A percentile compares a stretch with the other conserved stretches of the same genome.
Conservation (phyloP, 2,329 filamentous ascomycete genomes). For the Colletotrichum acutatum region DNA sequence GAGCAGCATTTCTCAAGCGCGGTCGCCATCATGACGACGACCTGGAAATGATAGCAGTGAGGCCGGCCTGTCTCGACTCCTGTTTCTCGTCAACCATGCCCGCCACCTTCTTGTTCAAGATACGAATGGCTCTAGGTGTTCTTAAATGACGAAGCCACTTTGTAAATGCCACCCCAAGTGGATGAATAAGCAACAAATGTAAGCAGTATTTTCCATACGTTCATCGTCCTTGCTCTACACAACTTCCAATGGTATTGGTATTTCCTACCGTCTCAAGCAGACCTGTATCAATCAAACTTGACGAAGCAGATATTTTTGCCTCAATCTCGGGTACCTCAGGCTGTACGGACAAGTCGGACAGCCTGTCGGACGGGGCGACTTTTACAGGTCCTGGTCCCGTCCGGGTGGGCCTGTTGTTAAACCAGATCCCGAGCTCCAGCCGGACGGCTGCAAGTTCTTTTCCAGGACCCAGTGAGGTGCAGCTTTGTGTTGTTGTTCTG, state of each 20-base stretch:
- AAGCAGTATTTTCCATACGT: neutral
- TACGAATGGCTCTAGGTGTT: neutral
- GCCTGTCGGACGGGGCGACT: conserved; percentile 30
- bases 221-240: neutral
- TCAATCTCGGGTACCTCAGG: neutral
- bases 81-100: neutral
- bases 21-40: neutral
- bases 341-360: conserved; percentile 32
- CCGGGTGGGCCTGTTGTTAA: conserved; percentile 23
- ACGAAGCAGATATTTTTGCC: conserved; percentile 17
- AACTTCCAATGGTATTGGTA: no score
- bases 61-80: conserved; percentile 6
- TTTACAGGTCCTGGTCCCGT: conserved; percentile 30
- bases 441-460: conserved; percentile 20
- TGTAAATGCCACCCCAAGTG: neutral
- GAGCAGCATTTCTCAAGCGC: neutral
- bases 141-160: neutral
- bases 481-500: conserved; percentile 9
- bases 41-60: neutral
- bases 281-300: neutral
- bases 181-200: neutral
- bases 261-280: no score
- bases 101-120: neutral
- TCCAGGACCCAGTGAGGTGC: conserved; percentile 21
- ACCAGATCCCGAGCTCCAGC: conserved; percentile 33